Evolutionary conservation across 257 asterid genomes (phyloP), one percentile per base, ranked within the genome.

Genomic region (Solanum chiquidenum): DNA sequence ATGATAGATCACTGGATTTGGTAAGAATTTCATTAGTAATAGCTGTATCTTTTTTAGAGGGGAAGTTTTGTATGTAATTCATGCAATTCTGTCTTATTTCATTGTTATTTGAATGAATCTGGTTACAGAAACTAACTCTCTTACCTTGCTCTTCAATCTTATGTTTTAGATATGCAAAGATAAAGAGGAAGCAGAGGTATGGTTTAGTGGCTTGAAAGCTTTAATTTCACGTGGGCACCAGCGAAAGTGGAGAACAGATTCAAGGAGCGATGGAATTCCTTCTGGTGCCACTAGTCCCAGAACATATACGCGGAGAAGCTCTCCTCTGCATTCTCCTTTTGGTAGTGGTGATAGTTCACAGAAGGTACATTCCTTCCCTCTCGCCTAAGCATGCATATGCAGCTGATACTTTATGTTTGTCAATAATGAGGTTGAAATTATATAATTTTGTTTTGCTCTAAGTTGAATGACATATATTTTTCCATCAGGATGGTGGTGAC

Each of bases 181-280:
- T 87, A 96, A 96, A 93, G 99, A 95, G 90, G 99, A 96, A 93
- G 98, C 99, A 87, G 99, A 96, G 92, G 98, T 95, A 69, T 96
- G 99, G 99, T 95, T 96, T 91, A 95, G 98, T 87, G 99, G 99
- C 85, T 93, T 96, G 85, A 95, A 96, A 93, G 99, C 99, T 84
- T 88, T 96, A 93, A 91, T 95, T 88, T 94, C 97, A 74, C 97
- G 95, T 14, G 90, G 95, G 85, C 97, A 92, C 90, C 98, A 94
- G 91, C 94, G 94, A 52, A 96, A 94, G 87, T 93, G 98, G 97
- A 94, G 98, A 91, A 92, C 94, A 58, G 99, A 96, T 88, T 90
- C 98, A 71, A 93, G 98, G 89, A 95, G 97, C 88, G 99, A 96
- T 89, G 98, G 98, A 87, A 91, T 94, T 90, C 90, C 98, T 87